These are phyloP conservation scores for Sporothrix variecibatus DNA, from an alignment of 2,329 filamentous ascomycete species.

Conservation along the genomic window DNA sequence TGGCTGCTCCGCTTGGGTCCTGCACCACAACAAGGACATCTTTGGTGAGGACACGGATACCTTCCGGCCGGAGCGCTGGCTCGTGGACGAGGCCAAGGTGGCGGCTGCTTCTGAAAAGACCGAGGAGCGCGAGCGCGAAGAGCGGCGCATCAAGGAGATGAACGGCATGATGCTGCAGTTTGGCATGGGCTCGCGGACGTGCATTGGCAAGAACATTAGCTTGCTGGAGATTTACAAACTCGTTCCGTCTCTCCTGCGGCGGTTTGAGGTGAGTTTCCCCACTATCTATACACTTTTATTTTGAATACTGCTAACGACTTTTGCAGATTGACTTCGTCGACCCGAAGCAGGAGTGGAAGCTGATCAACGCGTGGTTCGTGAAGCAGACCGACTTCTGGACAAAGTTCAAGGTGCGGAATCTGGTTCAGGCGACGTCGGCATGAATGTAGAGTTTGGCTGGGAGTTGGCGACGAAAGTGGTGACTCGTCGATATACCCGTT, in stretches of 20 bases:
- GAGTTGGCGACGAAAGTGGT: neutral
- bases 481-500: neutral
- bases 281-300: neutral
- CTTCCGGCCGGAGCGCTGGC: slow-evolving; percentile 70
- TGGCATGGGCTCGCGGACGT: slow-evolving; percentile 69
- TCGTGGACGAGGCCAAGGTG: slow-evolving; percentile 45
- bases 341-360: slow-evolving; percentile 57
- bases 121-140: slow-evolving; percentile 42
- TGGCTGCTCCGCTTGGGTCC: slow-evolving; percentile 73
- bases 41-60: slow-evolving; percentile 68
- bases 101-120: slow-evolving; percentile 4
- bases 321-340: slow-evolving; percentile 56
- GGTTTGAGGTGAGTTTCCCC: slow-evolving; percentile 58
- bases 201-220: slow-evolving; percentile 68
- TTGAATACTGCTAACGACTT: neutral
- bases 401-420: slow-evolving; percentile 46
- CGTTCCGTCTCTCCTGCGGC: slow-evolving; percentile 60
- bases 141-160: slow-evolving; percentile 64
- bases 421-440: slow-evolving; percentile 39
- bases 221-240: slow-evolving; percentile 65
- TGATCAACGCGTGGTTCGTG: slow-evolving; percentile 65
- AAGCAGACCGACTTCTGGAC: slow-evolving; percentile 59
- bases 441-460: neutral
- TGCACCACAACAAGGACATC: slow-evolving; percentile 67
- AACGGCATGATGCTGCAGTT: slow-evolving; percentile 72